phyloP scores from a whole-genome alignment of 306 rosid species.

The Bauhinia variegata region DNA sequence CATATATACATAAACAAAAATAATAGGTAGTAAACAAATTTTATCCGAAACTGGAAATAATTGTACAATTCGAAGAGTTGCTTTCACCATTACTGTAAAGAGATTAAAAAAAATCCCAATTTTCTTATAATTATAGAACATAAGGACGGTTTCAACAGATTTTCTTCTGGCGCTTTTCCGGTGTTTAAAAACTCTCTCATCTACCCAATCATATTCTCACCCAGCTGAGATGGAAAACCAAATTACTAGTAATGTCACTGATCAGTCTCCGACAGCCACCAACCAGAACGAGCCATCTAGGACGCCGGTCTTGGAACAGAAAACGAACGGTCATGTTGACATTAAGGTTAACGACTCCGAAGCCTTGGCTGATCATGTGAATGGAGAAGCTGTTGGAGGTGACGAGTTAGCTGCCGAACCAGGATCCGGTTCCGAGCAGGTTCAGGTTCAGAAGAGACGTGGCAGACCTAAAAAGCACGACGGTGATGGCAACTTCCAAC shows the following conservation, averaged over 20 bases:
- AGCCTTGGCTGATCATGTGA: too few species aligned
- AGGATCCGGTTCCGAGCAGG: slow-evolving; percentile 12
- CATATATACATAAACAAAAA: neutral
- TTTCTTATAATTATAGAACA: neutral
- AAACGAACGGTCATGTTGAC: too few species aligned
- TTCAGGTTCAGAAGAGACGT: slow-evolving; percentile 38
- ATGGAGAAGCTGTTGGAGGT: neutral
- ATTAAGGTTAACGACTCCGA: neutral
- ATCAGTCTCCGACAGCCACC: slow-evolving; percentile 12
- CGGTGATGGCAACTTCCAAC: neutral
- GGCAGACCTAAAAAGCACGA: slow-evolving; percentile 57
- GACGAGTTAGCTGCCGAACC: slow-evolving; percentile 19
- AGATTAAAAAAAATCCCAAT: slow-evolving; percentile 28
- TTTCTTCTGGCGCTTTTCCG: slow-evolving; percentile 27
- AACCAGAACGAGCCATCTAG: neutral
- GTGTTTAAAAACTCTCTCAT: slow-evolving; percentile 19
- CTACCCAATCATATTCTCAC: neutral
- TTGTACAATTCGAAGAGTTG: neutral
- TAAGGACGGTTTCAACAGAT: slow-evolving; percentile 15
- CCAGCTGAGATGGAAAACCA: neutral
- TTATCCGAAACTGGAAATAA: too few species aligned
- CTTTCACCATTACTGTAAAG: slow-evolving; percentile 27
- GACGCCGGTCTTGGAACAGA: slow-evolving; percentile 1
- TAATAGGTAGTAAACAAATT: neutral
- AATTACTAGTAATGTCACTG: too few species aligned